phyloP scores from a whole-genome alignment of 768 basidiomycete species.

The Panellus pusillus region DNA sequence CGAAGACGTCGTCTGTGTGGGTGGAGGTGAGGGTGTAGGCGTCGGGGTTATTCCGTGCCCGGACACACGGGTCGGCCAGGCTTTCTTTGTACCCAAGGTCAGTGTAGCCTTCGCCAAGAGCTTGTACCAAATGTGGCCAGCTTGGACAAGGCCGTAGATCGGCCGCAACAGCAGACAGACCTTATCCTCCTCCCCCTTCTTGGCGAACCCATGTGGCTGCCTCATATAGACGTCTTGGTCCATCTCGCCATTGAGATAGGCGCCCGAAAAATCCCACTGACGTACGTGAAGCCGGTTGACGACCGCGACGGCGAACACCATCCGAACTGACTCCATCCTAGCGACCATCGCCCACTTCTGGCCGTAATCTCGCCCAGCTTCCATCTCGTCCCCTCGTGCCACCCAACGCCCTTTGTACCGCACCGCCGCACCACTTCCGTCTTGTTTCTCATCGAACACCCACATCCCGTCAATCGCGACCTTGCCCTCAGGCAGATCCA shows the following conservation, averaged over 20 bases:
- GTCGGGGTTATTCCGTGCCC: neutral
- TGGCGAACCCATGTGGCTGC: conserved; percentile 9
- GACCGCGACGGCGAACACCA: conserved; percentile 11
- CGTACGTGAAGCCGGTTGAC: neutral
- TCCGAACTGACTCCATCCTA: conserved; percentile 9
- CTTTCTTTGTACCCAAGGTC: conserved; percentile 6
- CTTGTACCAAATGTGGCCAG: conserved; percentile 10
- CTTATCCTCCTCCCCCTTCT: conserved; percentile 15
- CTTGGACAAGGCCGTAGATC: conserved; percentile 3
- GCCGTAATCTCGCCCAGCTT: neutral
- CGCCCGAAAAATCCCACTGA: no score
- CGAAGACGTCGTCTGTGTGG: conserved; percentile 9
- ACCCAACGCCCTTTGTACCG: conserved; percentile 42
- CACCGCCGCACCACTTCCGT: conserved; percentile 29
- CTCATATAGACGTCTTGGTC: conserved; percentile 8
- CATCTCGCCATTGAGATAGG: conserved; percentile 12
- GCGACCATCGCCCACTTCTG: conserved; percentile 13
- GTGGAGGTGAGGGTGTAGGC: conserved; percentile 12
- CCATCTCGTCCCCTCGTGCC: conserved; percentile 29
- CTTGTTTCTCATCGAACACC: conserved; percentile 40
- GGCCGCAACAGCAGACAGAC: conserved; percentile 8
- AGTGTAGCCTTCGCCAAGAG: neutral
- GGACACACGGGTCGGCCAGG: conserved; percentile 8
- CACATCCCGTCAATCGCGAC: no score
- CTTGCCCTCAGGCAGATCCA: conserved; percentile 7